Evolutionary conservation across 106 monocot genomes (phyloP).

Genomic region (Phalaenopsis equestris): DNA sequence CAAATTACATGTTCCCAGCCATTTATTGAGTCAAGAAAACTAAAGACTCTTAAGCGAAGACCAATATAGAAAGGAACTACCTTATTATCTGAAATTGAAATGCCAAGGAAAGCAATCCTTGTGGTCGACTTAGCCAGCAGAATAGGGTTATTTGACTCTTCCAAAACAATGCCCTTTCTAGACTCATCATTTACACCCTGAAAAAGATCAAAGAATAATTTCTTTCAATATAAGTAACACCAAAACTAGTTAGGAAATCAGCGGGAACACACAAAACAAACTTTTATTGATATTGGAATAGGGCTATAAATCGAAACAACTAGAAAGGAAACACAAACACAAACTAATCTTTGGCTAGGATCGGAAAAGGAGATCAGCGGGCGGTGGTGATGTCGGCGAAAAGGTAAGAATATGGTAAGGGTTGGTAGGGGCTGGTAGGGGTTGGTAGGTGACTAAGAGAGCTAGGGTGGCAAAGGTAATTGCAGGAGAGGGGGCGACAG

Average conservation of each 20-base stretch:
- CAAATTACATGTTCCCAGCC: not conserved
- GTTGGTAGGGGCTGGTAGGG: too few species aligned
- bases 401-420: too few species aligned
- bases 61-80: conserved; percentile 9
- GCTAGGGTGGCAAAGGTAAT: too few species aligned
- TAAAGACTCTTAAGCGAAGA: not conserved
- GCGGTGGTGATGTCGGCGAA: too few species aligned
- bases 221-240: not conserved
- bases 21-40: not conserved
- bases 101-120: conserved; percentile 70
- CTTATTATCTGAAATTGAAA: conserved; percentile 40
- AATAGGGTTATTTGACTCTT: conserved; percentile 18
- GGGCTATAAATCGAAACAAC: too few species aligned
- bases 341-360: too few species aligned
- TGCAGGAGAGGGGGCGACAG: too few species aligned
- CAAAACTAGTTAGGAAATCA: not conserved
- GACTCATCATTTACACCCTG: conserved; percentile 34
- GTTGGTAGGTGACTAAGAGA: too few species aligned
- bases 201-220: conserved; percentile 9
- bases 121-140: conserved; percentile 34
- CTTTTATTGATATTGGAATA: too few species aligned
- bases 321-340: too few species aligned
- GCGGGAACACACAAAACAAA: too few species aligned
- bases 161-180: conserved; percentile 13
- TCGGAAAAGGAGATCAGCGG: too few species aligned